These are phyloP conservation scores for Blastocystis sp. DNA, from an alignment of 352 stramenopile species.

Conservation along the genomic window DNA sequence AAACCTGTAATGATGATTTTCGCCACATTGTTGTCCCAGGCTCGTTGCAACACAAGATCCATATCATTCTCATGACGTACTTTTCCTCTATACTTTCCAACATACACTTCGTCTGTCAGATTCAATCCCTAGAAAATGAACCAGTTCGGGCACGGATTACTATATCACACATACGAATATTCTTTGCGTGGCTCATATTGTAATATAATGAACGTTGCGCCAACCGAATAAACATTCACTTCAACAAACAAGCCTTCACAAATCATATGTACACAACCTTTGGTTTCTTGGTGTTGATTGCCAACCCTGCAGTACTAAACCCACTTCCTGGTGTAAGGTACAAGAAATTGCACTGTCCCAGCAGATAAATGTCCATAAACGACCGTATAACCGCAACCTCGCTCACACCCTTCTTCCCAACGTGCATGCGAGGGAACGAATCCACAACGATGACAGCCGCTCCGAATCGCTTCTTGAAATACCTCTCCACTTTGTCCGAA, in stretches of 20 bases:
- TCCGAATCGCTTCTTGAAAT: background rate
- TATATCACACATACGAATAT: conserved; percentile 55
- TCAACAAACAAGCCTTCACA: conserved; percentile 9
- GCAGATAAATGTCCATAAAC: conserved; percentile 49
- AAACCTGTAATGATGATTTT: conserved; percentile 62
- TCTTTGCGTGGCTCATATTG: background rate
- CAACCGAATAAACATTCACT: background rate
- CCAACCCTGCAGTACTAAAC: background rate
- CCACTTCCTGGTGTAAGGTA: background rate
- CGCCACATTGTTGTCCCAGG: conserved; percentile 53
- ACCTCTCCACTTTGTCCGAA: background rate
- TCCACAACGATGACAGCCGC: background rate
- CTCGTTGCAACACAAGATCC: conserved; percentile 30
- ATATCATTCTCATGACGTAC: conserved; percentile 35
- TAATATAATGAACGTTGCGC: background rate
- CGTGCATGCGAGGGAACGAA: background rate
- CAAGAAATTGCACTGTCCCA: conserved; percentile 40
- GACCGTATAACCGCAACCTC: conserved; percentile 6
- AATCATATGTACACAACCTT: conserved; percentile 21
- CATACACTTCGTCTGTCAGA: conserved; percentile 60
- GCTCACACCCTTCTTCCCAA: background rate
- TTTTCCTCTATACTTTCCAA: conserved; percentile 35
- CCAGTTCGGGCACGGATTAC: background rate
- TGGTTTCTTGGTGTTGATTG: conserved; percentile 1
- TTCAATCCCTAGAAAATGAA: conserved; percentile 34